phyloP scores from a whole-genome alignment of 257 asterid species.

The Salvia rosmarinus region DNA sequence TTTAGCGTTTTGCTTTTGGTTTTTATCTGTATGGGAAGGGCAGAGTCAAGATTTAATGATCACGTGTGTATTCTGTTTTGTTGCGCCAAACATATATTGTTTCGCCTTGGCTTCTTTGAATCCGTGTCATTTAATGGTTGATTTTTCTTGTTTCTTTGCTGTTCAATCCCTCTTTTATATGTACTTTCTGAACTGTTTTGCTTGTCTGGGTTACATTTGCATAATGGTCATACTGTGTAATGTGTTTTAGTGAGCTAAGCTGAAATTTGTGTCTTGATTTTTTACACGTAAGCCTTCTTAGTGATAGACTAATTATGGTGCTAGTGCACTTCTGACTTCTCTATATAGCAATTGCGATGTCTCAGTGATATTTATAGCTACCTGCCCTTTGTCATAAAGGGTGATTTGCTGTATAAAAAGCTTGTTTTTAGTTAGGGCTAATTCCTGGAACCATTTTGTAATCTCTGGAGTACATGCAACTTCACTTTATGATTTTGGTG shows the following conservation, averaged over 20 bases:
- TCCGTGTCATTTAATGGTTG: not conserved
- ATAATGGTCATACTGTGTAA: not conserved
- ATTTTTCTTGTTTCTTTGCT: not conserved
- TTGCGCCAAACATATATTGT: not conserved
- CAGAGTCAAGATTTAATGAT: not conserved
- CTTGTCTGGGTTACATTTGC: not conserved
- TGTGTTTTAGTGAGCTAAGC: not conserved
- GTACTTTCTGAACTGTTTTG: not conserved
- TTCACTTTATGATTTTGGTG: constrained; percentile 3
- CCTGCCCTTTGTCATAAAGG: not conserved
- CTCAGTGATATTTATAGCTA: constrained; percentile 7
- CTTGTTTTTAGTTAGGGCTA: constrained; percentile 4
- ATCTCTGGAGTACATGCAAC: constrained; percentile 4
- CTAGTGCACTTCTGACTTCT: constrained; percentile 13
- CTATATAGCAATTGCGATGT: not conserved
- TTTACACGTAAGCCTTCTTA: not conserved
- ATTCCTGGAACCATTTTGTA: constrained; percentile 11
- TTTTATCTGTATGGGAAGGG: not conserved
- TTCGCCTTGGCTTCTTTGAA: not conserved
- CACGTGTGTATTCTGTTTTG: not conserved
- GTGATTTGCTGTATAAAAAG: constrained; percentile 6
- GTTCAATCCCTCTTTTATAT: not conserved
- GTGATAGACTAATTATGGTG: not conserved
- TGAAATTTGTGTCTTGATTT: not conserved
- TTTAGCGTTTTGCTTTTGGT: not conserved